A percentile compares a stretch with the other conserved stretches of the same genome.
Conservation (phyloP, 148 eudicot genomes). For the Heliamphora exappendiculata region DNA sequence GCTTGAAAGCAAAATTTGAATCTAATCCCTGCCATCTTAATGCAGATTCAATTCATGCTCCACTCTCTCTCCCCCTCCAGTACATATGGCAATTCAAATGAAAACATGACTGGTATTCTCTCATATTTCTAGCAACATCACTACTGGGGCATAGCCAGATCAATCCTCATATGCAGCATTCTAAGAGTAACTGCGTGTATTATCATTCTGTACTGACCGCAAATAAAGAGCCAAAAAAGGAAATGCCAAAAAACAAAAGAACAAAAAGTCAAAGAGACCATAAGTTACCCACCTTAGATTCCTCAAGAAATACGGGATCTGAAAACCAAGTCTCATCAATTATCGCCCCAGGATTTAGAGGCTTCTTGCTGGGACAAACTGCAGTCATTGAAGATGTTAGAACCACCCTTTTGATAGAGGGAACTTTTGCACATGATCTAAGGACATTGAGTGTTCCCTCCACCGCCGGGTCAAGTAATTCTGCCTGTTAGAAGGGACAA, state of each 20-base stretch:
- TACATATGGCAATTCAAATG: too few relatives aligned
- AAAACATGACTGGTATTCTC: too few relatives aligned
- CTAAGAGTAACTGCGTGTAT: neutral
- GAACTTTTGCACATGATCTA: slow-evolving; percentile 13
- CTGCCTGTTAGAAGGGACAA: too few relatives aligned
- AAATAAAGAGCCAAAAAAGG: neutral
- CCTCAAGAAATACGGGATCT: slow-evolving; percentile 12
- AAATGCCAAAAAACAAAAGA: neutral
- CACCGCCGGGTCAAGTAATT: slow-evolving; percentile 19
- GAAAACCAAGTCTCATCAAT: slow-evolving; percentile 22
- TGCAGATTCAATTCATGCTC: too few relatives aligned
- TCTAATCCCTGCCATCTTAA: too few relatives aligned
- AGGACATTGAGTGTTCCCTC: slow-evolving; percentile 16
- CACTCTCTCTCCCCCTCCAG: too few relatives aligned
- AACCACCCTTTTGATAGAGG: slow-evolving; percentile 18
- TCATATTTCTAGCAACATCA: too few relatives aligned
- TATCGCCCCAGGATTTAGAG: slow-evolving; percentile 7
- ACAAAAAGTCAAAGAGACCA: too few relatives aligned
- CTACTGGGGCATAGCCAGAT: too few relatives aligned
- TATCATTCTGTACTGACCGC: neutral
- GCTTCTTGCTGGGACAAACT: neutral
- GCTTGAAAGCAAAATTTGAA: too few relatives aligned
- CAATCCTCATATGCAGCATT: too few relatives aligned
- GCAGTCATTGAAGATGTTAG: slow-evolving; percentile 19
- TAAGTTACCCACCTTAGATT: too few relatives aligned